Percentiles rank a stretch among this genome's conserved stretches.
Conservation (phyloP, 1,284 basidiomycete species). For the Waitea zeae region DNA sequence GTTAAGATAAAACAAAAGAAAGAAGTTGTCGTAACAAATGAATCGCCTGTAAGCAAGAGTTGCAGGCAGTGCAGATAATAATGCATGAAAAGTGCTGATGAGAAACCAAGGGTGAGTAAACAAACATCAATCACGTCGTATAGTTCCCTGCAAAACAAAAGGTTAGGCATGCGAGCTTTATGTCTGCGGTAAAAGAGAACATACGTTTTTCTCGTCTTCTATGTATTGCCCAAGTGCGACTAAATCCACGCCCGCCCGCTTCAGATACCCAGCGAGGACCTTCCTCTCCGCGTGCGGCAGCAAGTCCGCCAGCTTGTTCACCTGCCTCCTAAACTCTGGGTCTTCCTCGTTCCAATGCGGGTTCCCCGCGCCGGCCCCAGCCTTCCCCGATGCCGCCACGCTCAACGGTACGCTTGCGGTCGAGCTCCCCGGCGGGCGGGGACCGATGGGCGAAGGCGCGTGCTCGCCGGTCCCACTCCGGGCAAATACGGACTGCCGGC, state of each 20-base stretch:
- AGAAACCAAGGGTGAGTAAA: background rate
- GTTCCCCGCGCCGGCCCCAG: slow-evolving; percentile 1
- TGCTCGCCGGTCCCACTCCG: slow-evolving; percentile 13
- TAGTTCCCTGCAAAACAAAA: too few species aligned
- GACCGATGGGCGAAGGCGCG: too few species aligned
- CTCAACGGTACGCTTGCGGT: background rate
- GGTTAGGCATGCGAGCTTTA: too few species aligned
- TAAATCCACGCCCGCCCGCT: slow-evolving; percentile 60
- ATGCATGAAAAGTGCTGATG: background rate
- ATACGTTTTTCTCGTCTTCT: slow-evolving; percentile 73
- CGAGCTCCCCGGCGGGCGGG: too few species aligned
- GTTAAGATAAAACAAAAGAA: too few species aligned
- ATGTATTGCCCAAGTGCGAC: slow-evolving; percentile 76
- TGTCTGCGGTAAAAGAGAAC: too few species aligned
- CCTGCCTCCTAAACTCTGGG: slow-evolving; percentile 41
- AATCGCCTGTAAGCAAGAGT: background rate
- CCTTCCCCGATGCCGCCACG: background rate
- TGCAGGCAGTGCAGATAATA: background rate
- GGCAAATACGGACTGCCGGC: slow-evolving; percentile 39
- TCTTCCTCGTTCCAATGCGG: slow-evolving; percentile 11
- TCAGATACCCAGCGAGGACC: slow-evolving; percentile 57
- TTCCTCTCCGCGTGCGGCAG: slow-evolving; percentile 60
- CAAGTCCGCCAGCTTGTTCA: slow-evolving; percentile 57
- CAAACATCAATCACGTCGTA: too few species aligned
- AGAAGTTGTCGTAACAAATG: too few species aligned